Conservation (phyloP, 1,284 basidiomycete genomes). For the Earliella scabrosa region DNA sequence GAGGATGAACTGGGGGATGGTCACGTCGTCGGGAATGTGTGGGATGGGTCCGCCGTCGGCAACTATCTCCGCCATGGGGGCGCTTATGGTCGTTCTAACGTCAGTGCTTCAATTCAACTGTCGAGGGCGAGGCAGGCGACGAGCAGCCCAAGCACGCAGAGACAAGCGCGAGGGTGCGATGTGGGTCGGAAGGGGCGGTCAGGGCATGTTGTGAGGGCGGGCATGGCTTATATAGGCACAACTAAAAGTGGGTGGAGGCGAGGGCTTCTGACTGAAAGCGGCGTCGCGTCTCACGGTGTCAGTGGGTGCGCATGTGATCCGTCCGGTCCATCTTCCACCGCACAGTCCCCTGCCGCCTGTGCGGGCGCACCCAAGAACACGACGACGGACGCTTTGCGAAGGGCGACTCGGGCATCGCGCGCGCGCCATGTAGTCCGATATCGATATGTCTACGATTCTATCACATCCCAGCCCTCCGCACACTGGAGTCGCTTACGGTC, state of each 20-base stretch:
- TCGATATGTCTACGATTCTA: too few species aligned
- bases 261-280: neutral
- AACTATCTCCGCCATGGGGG: slow-evolving; percentile 43
- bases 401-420: neutral
- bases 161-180: neutral
- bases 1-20: slow-evolving; percentile 74
- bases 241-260: neutral
- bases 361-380: neutral
- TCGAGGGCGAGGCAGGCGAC: neutral
- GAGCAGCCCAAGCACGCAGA: neutral
- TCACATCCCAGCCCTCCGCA: too few species aligned
- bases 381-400: too few species aligned
- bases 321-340: neutral
- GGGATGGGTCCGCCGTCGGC: slow-evolving; percentile 45
- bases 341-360: neutral
- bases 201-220: neutral
- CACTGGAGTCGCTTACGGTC: too few species aligned
- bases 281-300: neutral
- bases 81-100: neutral
- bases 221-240: neutral
- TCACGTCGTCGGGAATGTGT: slow-evolving; percentile 67
- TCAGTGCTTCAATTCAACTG: neutral
- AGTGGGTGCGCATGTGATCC: neutral
- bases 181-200: neutral
- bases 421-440: too few species aligned